Conservation (phyloP, 768 basidiomycete species). For the Mycena venus region DNA sequence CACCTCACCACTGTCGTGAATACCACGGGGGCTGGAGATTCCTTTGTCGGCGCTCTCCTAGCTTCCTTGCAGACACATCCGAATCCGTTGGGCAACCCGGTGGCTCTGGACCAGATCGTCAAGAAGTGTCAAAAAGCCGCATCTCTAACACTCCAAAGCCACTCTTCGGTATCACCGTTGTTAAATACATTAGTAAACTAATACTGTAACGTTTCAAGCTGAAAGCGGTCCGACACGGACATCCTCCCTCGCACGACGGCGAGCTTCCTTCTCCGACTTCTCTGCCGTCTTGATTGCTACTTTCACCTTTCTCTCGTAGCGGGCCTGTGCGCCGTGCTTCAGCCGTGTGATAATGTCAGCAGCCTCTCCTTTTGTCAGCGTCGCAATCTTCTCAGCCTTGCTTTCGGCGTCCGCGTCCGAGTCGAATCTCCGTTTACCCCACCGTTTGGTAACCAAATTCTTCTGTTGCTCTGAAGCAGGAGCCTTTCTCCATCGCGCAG, state of each 20-base stretch:
- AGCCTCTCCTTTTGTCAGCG: constrained; percentile 83
- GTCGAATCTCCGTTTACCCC: constrained; percentile 47
- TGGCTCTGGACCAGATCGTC: constrained; percentile 59
- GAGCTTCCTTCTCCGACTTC: constrained; percentile 60
- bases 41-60: constrained; percentile 87
- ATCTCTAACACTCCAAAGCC: constrained; percentile 67
- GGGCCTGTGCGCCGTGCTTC: constrained; percentile 78
- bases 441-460: constrained; percentile 66
- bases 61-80: constrained; percentile 68
- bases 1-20: constrained; percentile 64
- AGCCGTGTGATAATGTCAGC: constrained; percentile 83
- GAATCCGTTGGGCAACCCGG: constrained; percentile 60
- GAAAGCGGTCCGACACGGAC: constrained; percentile 74
- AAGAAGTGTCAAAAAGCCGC: constrained; percentile 76
- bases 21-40: constrained; percentile 95
- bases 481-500: constrained; percentile 74
- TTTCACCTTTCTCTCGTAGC: constrained; percentile 68
- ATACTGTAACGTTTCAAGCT: background rate
- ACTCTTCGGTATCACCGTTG: constrained; percentile 74
- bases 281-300: constrained; percentile 50
- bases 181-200: constrained; percentile 45
- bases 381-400: constrained; percentile 49
- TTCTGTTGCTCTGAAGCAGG: constrained; percentile 76
- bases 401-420: constrained; percentile 35
- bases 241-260: constrained; percentile 63